Base-by-base conservation (phyloP, 495 filamentous ascomycete species). In the Xylaria grammica region DNA sequence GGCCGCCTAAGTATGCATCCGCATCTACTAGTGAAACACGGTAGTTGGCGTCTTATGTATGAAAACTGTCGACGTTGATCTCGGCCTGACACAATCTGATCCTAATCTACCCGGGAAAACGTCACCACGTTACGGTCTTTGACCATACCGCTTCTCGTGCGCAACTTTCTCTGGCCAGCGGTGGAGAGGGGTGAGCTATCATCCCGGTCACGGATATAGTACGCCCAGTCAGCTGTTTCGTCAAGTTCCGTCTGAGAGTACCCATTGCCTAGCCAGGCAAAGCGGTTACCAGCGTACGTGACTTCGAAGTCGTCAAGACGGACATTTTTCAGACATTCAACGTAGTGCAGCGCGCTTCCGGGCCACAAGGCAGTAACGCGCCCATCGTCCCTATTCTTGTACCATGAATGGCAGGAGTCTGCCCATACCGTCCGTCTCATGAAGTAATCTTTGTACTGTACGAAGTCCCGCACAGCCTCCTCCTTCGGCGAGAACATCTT, bases 291-390 rank as follows among this genome's bases (percentile, higher is more conserved):
- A n/a, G 75, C 73, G 60, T 85, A 86, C 30, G 72, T 66, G 27
- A 84, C 63, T 1, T 85, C 73, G 65, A 79, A 87, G 67, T 86
- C 85, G 63, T 87, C 83, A 20, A 70, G 70, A 1, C 84, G 74
- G 6, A 81, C 65, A 13, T 76, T 67, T 44, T 75, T 74, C 55
- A 87, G 52, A 9, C 79, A 74, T 51, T 88, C 80, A 48, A 84
- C 79, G 69, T 82, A 88, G 53, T 84, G 80, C n/a, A 82, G 68
- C 9, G 74, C 68, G 27, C 74, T 80, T 7, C 82, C 82, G 4
- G 78, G 74, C 61, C 78, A 84, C 27, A 80, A 63, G 7, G 79
- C 81, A 40, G 77, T 81, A 13, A 85, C 75, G 3, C 74, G 71
- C 4, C 82, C 82, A 27, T 82, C 72, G 7, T 2, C 59, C 10